These are phyloP conservation scores for Auxenochlorella pyrenoidosa DNA, from an alignment of 139 green algal species.

Conservation along the genomic window DNA sequence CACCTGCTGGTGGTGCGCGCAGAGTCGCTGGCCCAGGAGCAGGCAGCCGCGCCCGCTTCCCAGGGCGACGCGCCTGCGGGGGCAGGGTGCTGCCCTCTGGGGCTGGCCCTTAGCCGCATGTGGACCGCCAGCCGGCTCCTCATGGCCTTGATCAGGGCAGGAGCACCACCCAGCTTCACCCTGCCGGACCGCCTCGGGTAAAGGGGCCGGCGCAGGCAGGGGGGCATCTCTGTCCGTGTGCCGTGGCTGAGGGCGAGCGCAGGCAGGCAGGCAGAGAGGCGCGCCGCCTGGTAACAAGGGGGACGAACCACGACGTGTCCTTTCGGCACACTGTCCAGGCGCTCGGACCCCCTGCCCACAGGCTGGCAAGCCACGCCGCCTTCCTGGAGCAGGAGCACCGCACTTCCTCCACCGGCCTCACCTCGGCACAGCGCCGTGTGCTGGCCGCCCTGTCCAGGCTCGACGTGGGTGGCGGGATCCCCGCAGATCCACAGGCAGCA, in stretches of 20 bases:
- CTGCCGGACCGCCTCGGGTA: slow-evolving; percentile 15
- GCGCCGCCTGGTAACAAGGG: no score
- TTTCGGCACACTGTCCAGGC: no score
- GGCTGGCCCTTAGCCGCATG: neutral
- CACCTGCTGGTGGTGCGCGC: slow-evolving; percentile 9
- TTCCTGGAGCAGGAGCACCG: slow-evolving; percentile 10
- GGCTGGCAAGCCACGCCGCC: neutral
- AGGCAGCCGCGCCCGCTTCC: neutral
- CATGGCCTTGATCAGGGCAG: neutral
- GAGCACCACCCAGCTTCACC: neutral
- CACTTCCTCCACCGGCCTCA: neutral
- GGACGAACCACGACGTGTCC: no score
- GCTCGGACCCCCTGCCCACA: no score
- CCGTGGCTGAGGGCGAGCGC: no score
- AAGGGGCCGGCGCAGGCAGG: no score
- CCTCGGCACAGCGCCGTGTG: slow-evolving; percentile 12
- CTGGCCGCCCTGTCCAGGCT: neutral
- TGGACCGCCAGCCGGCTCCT: slow-evolving; percentile 10
- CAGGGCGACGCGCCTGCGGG: no score
- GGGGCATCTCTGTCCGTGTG: no score
- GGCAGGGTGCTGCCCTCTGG: neutral
- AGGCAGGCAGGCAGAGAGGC: no score
- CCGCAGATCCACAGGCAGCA: no score
- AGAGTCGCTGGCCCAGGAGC: neutral
- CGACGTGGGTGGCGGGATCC: neutral